Percentiles rank a stretch among this genome's conserved stretches.
phyloP scores from a whole-genome alignment of 768 basidiomycete species.

The Hygrocybe coccinea region DNA sequence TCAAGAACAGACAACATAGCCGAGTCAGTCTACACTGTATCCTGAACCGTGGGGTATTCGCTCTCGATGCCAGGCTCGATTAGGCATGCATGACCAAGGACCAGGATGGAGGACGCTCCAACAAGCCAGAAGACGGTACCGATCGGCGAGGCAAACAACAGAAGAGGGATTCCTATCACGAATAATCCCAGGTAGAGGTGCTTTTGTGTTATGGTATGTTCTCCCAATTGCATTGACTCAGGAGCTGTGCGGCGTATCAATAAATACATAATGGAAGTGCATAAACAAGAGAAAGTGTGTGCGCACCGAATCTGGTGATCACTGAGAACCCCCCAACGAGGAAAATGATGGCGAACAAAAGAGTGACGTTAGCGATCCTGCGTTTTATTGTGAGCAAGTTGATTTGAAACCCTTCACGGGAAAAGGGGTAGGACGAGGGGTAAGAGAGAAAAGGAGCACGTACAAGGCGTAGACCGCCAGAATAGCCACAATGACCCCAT shows the following conservation, averaged over 20 bases:
- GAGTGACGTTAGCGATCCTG: constrained; percentile 76
- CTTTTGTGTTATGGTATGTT: constrained; percentile 82
- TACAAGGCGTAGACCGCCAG: constrained; percentile 87
- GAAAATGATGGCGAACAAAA: constrained; percentile 81
- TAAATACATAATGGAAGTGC: background rate
- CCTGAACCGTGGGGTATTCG: constrained; percentile 81
- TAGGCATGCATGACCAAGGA: constrained; percentile 80
- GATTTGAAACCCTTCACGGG: background rate
- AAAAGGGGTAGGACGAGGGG: too few relatives aligned
- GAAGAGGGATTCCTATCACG: constrained; percentile 84
- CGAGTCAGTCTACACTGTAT: constrained; percentile 43
- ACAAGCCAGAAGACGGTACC: constrained; percentile 92
- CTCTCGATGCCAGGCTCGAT: constrained; percentile 95
- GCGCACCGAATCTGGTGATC: constrained; percentile 81
- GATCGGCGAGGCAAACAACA: constrained; percentile 74
- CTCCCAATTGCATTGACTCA: constrained; percentile 80
- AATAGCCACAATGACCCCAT: constrained; percentile 68
- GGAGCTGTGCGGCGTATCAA: constrained; percentile 45
- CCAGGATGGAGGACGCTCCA: constrained; percentile 77
- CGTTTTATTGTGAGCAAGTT: background rate
- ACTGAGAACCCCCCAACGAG: constrained; percentile 86
- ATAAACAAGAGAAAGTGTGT: background rate
- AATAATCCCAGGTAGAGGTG: constrained; percentile 84
- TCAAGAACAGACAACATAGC: background rate
- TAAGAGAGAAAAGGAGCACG: constrained; percentile 21